Conservation (phyloP, 208 protist species). For the Acanthamoeba healyi region DNA sequence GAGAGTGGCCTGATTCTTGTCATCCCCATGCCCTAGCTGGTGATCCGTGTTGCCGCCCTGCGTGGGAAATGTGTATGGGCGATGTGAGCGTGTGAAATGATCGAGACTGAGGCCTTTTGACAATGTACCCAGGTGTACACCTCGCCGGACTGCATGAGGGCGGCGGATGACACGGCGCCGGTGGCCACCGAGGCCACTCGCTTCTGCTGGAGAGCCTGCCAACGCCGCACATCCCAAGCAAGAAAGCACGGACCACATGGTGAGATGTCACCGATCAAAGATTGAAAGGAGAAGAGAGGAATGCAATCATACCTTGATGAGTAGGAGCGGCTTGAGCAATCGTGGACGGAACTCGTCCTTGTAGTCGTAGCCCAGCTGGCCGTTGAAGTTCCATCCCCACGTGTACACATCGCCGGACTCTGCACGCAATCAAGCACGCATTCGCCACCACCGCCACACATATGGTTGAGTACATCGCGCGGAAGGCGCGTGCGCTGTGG, state of each 20-base stretch:
- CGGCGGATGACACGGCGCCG: not conserved
- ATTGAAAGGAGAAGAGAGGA: not conserved
- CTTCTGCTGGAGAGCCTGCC: not conserved
- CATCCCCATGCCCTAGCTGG: not conserved
- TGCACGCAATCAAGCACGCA: not conserved
- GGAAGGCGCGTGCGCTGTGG: too few relatives aligned
- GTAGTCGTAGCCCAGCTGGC: slow-evolving; percentile 37
- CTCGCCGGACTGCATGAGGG: not conserved
- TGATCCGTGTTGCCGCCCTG: slow-evolving; percentile 37
- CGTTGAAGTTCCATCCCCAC: slow-evolving; percentile 36
- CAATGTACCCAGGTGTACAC: slow-evolving; percentile 15
- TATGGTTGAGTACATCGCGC: not conserved
- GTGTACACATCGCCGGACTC: slow-evolving; percentile 24
- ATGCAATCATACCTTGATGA: slow-evolving; percentile 4
- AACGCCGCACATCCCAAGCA: not conserved
- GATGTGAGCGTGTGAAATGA: too few relatives aligned
- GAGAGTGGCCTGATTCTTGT: not conserved
- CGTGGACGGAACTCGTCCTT: slow-evolving; percentile 32
- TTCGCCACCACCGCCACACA: too few relatives aligned
- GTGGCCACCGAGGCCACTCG: not conserved
- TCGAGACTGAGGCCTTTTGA: too few relatives aligned
- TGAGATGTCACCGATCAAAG: not conserved
- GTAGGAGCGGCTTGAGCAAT: slow-evolving; percentile 4
- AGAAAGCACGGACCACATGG: not conserved
- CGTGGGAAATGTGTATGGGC: not conserved